Evolutionary conservation across 2,329 filamentous ascomycete genomes (phyloP), one percentile per base, ranked within the genome.

Genomic region (Botrytis aclada): DNA sequence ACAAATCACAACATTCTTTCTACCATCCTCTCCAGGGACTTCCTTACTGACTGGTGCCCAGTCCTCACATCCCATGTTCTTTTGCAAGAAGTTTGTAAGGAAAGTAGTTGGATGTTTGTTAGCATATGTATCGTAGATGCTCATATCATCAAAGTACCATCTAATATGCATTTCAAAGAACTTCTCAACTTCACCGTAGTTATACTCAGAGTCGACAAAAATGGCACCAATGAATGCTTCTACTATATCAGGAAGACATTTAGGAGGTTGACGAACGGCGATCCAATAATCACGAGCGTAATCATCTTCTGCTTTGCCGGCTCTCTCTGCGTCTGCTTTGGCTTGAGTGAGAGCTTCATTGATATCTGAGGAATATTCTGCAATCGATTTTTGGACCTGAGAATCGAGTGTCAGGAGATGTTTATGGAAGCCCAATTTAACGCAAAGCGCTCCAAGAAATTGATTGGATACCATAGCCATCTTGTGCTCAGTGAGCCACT

Each of bases 401-500:
- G 82, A 77, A 4, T 83, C 84, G 14, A 92, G 85, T 9, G 86
- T 83, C 0, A 89, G 87, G 25, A 98, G 83, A 80, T 95, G 90
- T 66, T 85, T 88, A 80, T 98, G 90, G 72, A 98, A 91, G 0
- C 88, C 91, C 0, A 98, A 87, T 65, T 89, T 87, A 4, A 97
- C 93, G 74, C 92, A 92, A 4, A 98, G 85, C 29, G 90, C 93
- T 1, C 93, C 94, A 1, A 98, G 86, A 80, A 98, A 99, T 74
- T 95, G 94, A 83, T 99, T 99, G 70, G 93, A 96, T 0, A 96
- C 95, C 93, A 99, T 98, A n/a, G 95, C 94, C 90, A 97, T 98
- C 83, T 98, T 98, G 86, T 98, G 95, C 82, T 98, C 96, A 0
- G 96, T 98, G 74, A 99, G 86, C 95, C 95, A 98, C 81, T 98